phyloP scores from a whole-genome alignment of 345 rosid species.

The Eucalyptus brandiana region DNA sequence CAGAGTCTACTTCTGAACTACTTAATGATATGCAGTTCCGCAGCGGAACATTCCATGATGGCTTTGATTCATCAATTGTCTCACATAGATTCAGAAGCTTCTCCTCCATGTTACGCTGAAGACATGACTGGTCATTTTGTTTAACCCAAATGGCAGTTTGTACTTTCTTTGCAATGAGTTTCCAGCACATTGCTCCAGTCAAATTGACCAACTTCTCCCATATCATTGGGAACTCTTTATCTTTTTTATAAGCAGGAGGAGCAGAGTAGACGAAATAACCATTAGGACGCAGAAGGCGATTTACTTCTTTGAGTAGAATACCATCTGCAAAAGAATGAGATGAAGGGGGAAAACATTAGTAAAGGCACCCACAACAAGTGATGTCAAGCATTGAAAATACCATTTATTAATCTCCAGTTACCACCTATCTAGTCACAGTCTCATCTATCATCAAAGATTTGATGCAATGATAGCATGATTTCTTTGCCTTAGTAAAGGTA shows the following conservation, averaged over 20 bases:
- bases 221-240: constrained; percentile 73
- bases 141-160: constrained; percentile 97
- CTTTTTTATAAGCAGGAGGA: constrained; percentile 81
- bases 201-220: constrained; percentile 72
- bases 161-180: constrained; percentile 67
- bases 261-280: constrained; percentile 93
- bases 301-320: constrained; percentile 81
- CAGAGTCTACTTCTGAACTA: constrained; percentile 6
- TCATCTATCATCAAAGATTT: background rate
- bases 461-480: background rate
- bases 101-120: constrained; percentile 36
- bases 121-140: constrained; percentile 48
- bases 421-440: background rate
- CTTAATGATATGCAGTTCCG: constrained; percentile 43
- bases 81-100: constrained; percentile 58
- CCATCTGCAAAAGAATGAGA: constrained; percentile 48
- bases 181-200: constrained; percentile 92
- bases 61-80: constrained; percentile 29
- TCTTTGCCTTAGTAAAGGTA: background rate
- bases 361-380: background rate
- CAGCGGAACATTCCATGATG: constrained; percentile 78
- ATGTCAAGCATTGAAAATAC: background rate
- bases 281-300: constrained; percentile 63
- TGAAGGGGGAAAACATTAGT: background rate
- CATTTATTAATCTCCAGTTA: background rate